Conservation (phyloP, 306 rosid genomes). For the Begonia fuchsioides region DNA sequence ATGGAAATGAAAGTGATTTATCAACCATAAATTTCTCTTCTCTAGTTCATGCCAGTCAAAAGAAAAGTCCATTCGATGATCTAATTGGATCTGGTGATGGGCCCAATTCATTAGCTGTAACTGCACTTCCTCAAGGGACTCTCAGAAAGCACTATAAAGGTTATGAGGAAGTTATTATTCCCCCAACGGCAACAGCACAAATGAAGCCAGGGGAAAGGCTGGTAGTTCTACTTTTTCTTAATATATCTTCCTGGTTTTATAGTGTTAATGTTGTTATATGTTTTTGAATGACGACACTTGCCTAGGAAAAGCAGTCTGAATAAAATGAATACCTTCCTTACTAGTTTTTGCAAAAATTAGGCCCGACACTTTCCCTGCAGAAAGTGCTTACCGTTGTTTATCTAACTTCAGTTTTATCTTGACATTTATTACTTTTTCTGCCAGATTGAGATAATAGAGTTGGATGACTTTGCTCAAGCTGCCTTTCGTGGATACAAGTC, state of each 20-base stretch:
- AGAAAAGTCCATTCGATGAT: slow-evolving; percentile 52
- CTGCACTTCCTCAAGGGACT: slow-evolving; percentile 98
- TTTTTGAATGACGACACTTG: too few relatives aligned
- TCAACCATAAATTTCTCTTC: slow-evolving; percentile 56
- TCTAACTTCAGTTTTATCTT: slow-evolving; percentile 7
- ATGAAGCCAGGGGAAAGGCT: slow-evolving; percentile 97
- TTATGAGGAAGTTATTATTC: slow-evolving; percentile 82
- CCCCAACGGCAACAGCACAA: slow-evolving; percentile 71
- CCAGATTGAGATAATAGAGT: slow-evolving; percentile 80
- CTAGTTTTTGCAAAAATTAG: not conserved
- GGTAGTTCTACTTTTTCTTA: slow-evolving; percentile 23
- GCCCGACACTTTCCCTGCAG: too few relatives aligned
- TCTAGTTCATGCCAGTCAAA: slow-evolving; percentile 81
- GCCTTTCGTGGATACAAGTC: slow-evolving; percentile 86
- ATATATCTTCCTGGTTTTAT: not conserved
- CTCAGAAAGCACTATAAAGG: slow-evolving; percentile 62
- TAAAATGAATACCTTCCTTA: not conserved
- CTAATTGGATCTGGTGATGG: slow-evolving; percentile 58
- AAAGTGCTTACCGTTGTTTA: slow-evolving; percentile 1
- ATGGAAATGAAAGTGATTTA: slow-evolving; percentile 50
- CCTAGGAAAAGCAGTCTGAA: too few relatives aligned
- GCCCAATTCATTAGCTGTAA: slow-evolving; percentile 37
- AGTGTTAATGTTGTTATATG: not conserved
- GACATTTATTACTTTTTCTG: slow-evolving; percentile 14
- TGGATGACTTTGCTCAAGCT: slow-evolving; percentile 97